These are phyloP conservation scores for Tricholoma saponaceum DNA, from an alignment of 768 basidiomycete genomes.

Conservation along the genomic window DNA sequence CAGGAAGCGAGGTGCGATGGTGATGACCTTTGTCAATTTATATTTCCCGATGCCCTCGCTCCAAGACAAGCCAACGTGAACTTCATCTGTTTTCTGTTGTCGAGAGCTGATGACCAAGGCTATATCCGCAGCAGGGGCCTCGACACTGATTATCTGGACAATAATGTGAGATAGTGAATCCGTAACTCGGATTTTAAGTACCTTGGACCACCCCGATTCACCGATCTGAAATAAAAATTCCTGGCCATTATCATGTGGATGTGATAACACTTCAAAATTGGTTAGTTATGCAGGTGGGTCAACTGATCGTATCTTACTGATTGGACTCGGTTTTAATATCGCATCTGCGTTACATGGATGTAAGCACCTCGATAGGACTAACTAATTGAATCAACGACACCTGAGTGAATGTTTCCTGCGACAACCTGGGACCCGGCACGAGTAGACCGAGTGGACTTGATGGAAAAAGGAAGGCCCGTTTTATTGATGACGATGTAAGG, in stretches of 20 bases:
- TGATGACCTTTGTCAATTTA: constrained; percentile 92
- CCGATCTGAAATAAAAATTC: constrained; percentile 79
- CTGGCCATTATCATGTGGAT: constrained; percentile 72
- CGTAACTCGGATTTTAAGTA: constrained; percentile 20
- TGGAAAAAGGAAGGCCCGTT: constrained; percentile 77
- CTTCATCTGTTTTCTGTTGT: constrained; percentile 58
- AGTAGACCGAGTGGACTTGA: constrained; percentile 60
- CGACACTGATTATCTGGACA: constrained; percentile 74
- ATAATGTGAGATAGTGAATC: background rate
- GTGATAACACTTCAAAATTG: constrained; percentile 69
- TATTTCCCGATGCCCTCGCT: constrained; percentile 95
- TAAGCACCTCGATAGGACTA: constrained; percentile 1
- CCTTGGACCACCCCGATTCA: constrained; percentile 89
- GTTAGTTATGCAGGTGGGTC: constrained; percentile 1
- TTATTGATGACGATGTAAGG: constrained; percentile 93
- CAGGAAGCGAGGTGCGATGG: constrained; percentile 85
- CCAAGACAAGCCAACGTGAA: constrained; percentile 88
- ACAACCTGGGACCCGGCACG: constrained; percentile 69
- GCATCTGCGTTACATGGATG: constrained; percentile 29
- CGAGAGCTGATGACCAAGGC: constrained; percentile 69
- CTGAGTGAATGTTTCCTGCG: constrained; percentile 73
- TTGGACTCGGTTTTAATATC: constrained; percentile 60
- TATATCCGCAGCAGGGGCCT: constrained; percentile 89
- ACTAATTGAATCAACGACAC: constrained; percentile 36
- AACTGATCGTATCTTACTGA: constrained; percentile 54